Evolutionary conservation across 352 stramenopile genomes (phyloP), one percentile per base, ranked within the genome.

Genomic region (Phytophthora citrophthora): DNA sequence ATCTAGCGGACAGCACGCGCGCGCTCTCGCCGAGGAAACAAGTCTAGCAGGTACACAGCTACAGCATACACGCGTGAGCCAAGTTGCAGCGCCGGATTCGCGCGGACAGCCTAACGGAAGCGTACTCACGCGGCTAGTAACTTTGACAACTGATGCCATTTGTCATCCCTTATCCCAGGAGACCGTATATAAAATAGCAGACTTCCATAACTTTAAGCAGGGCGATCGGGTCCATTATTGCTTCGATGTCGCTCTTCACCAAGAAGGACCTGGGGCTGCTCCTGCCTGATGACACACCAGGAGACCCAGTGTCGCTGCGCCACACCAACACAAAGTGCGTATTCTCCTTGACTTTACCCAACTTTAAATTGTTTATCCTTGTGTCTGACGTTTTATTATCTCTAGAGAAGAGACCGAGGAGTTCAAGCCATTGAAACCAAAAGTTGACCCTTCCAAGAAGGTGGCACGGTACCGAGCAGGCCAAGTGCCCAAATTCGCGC

Each of bases 251-350:
- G 61, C 77, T 91, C 49, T 96, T 96, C 74, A 91, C 78, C 56
- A 96, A 96, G 78, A 94, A 94, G 58, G 88, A 96, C 68, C 61
- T 96, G 36, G 88, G 77, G 36, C 61, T 93, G 11, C 62, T 94
- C 52, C 79, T 96, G 45, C 88, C 86, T 16, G 88, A 96, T 55
- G 84, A 94, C 68, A 78, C 80, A 10, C 83, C 88, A 0, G 87
- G 84, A 3, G 87, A 96, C 48, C 83, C 83, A 1, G 68, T 93
- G 50, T 95, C 88, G 26, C 69, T 96, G 45, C 84, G 84, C 24
- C 79, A 96, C 62, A 94, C 88, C 11, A 76, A 77, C 18, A 88
- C 72, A 38, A 89, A 70, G 84, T 92, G 32, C 26, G 64, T 43
- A n/a, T 1, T 26, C 16, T 38, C 27, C 29, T 11, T 34, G 8